phyloP scores from a whole-genome alignment of 2,329 filamentous ascomycete species.

The Trichoderma simmonsii region DNA sequence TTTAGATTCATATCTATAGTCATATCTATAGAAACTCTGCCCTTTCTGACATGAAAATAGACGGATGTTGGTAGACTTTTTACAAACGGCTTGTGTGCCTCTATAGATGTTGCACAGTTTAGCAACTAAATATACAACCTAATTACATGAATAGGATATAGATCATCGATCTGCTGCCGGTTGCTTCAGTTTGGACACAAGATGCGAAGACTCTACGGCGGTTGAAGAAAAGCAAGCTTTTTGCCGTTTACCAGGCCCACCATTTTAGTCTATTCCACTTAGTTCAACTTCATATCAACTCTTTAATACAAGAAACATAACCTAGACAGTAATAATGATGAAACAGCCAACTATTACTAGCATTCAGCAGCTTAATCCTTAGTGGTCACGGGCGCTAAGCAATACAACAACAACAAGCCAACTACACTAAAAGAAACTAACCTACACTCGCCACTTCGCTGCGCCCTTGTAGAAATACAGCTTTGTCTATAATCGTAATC shows the following conservation, averaged over 20 bases:
- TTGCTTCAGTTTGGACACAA: background rate
- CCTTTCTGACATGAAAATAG: background rate
- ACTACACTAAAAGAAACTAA: background rate
- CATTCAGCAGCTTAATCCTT: too few species aligned
- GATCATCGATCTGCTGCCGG: background rate
- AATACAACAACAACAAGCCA: background rate
- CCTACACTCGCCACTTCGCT: background rate
- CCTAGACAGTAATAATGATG: background rate
- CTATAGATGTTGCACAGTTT: background rate
- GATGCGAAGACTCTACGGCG: background rate
- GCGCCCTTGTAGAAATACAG: background rate
- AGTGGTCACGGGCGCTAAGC: too few species aligned
- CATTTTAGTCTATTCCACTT: background rate
- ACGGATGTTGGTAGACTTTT: background rate
- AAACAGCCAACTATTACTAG: background rate
- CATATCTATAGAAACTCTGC: background rate
- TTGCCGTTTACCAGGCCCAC: background rate
- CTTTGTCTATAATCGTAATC: background rate
- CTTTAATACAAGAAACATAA: background rate
- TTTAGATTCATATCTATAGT: background rate
- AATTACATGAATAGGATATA: background rate
- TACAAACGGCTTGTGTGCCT: background rate
- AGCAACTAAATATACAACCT: background rate
- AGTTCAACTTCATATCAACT: background rate
- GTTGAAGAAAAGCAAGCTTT: background rate